A percentile compares a stretch with the other conserved stretches of the same genome.
Evolutionary conservation across 202 grass and related monocot genomes (phyloP).

Genomic region (Setaria viridis): DNA sequence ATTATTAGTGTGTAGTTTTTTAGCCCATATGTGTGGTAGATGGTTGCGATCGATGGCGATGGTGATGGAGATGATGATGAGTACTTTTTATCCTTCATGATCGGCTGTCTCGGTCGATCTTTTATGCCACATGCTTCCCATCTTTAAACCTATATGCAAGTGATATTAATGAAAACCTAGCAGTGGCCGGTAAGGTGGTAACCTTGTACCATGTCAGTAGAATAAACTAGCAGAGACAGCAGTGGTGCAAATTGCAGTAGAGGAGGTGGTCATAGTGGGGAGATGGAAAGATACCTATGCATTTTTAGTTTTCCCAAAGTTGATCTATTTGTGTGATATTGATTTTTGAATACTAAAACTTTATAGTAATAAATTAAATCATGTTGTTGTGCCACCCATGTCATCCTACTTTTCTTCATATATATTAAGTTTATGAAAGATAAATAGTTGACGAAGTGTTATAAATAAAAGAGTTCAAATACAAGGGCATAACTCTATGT

Average conservation of each 20-base stretch:
- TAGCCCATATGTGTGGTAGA: not conserved
- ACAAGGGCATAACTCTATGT: not conserved
- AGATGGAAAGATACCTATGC: constrained; percentile 20
- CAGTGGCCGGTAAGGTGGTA: not conserved
- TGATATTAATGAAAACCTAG: constrained; percentile 39
- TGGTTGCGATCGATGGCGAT: not conserved
- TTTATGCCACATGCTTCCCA: constrained; percentile 45
- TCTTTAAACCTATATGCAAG: constrained; percentile 10
- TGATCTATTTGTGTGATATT: not conserved
- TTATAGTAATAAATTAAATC: not conserved
- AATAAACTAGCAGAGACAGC: constrained; percentile 19
- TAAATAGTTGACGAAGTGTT: not conserved
- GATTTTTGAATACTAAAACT: not conserved
- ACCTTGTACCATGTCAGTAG: constrained; percentile 12
- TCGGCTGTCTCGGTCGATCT: constrained; percentile 26
- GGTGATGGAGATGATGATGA: constrained; percentile 29
- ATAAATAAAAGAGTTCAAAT: not conserved
- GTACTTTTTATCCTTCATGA: constrained; percentile 36
- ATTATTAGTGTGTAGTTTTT: constrained; percentile 28
- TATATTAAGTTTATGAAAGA: not conserved
- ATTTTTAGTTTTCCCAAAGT: not conserved
- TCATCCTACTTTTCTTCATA: not conserved
- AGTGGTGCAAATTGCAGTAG: not conserved
- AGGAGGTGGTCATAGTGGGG: not conserved
- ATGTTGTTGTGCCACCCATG: not conserved